Base-by-base conservation (phyloP, 1,284 basidiomycete genomes). In the Vanrija pseudolonga region DNA sequence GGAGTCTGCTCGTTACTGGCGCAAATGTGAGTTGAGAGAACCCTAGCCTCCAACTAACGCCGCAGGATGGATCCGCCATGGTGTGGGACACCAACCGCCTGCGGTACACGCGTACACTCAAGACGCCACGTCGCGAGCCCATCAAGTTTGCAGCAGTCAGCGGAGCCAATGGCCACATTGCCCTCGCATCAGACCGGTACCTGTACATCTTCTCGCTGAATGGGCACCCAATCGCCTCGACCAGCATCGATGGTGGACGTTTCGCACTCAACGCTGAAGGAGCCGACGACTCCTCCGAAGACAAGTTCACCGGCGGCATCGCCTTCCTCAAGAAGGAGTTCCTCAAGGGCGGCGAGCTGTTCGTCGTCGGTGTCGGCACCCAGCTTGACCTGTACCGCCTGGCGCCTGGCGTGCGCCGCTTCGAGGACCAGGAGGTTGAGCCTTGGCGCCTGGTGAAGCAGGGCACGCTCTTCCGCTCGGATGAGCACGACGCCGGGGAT, bases 31-130 rank as follows among this genome's bases (percentile, higher is more conserved):
- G 67, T 64, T 17, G 11, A 19, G 24, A 3, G 26, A 38, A 7
- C 38, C n/a, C 26, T 28, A 9, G n/a, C n/a, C n/a, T n/a, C 44
- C 18, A 28, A 6, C 38, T 22, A 23, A 19, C 45, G 14, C 9
- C 1, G 37, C 54, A 72, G 62, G 91, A 96, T 64, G 87, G 89
- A 1, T 89, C 85, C 55, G 90, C 87, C 0, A 86, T 87, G 15
- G 64, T 96, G 7, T 98, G 94, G 94, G 94, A 97, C 70, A 80
- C 91, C 51, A 96, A 97, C 67, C 81, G 86, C 39, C 84, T 87
- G 15, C 77, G 84, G 1, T 92, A 92, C 62, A 83, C 87, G 14
- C 78, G 86, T 50, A 87, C 87, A 0, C 85, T 91, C 36, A 84
- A 84, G 81, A 86, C 90, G 53, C 60, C 60, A 1, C 82, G 80